Percentiles rank a stretch among this genome's conserved stretches.
Conservation (phyloP, 2,329 filamentous ascomycete genomes). For the Fusarium graminum region DNA sequence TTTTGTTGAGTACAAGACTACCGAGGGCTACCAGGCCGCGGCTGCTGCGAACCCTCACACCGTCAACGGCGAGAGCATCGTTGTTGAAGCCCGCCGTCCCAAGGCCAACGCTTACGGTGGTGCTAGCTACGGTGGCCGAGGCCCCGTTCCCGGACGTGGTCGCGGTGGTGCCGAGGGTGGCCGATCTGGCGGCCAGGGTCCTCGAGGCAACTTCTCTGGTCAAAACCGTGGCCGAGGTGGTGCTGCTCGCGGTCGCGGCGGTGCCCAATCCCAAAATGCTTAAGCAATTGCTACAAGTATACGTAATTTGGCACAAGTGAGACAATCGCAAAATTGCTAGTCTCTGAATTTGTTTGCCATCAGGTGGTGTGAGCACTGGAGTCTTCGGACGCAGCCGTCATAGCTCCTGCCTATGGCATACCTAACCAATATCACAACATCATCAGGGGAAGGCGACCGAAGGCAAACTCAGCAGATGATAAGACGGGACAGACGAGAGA, state of each 20-base stretch:
- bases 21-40: conserved; percentile 85
- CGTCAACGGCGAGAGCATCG: conserved; percentile 84
- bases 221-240: conserved; percentile 75
- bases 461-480: conserved; percentile 22
- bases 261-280: conserved; percentile 66
- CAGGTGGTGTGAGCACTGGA: conserved; percentile 2
- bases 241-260: conserved; percentile 73
- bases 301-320: conserved; percentile 21
- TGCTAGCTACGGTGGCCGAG: conserved; percentile 74
- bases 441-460: conserved; percentile 6
- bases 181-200: conserved; percentile 71
- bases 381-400: conserved; percentile 1
- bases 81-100: conserved; percentile 89
- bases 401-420: conserved; percentile 16
- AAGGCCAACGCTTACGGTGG: conserved; percentile 79
- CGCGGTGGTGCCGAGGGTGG: conserved; percentile 74
- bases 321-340: conserved; percentile 9
- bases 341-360: conserved; percentile 10
- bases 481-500: conserved; percentile 1
- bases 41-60: conserved; percentile 86
- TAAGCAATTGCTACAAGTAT: conserved; percentile 48
- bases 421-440: conserved; percentile 10
- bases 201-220: conserved; percentile 78
- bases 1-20: conserved; percentile 91
- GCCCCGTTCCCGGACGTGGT: conserved; percentile 71